phyloP scores from a whole-genome alignment of 2,329 filamentous ascomycete genomes.

The Tolypocladium album region DNA sequence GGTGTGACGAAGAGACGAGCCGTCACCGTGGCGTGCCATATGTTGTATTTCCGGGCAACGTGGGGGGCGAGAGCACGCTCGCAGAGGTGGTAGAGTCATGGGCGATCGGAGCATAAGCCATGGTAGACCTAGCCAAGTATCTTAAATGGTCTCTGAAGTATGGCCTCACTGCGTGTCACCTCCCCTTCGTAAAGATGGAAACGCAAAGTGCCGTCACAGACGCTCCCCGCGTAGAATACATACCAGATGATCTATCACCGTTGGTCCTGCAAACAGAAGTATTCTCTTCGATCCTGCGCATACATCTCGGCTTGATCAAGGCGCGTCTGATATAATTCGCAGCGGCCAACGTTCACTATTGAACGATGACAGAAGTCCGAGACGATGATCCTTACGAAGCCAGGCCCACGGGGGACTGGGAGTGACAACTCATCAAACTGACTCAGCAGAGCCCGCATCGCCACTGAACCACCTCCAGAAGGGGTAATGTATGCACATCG shows the following conservation, averaged over 20 bases:
- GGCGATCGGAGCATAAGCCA: neutral
- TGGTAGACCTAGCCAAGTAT: neutral
- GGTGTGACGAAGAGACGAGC: conserved; percentile 38
- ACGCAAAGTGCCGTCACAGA: neutral
- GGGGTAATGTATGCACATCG: no score
- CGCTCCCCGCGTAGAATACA: neutral
- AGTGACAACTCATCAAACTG: no score
- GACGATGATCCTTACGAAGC: no score
- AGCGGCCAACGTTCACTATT: no score
- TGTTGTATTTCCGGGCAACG: conserved; percentile 49
- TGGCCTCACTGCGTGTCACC: no score
- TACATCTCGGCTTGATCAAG: neutral
- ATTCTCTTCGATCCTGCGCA: neutral
- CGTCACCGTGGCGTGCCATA: conserved; percentile 40
- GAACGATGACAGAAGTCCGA: no score
- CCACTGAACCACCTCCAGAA: no score
- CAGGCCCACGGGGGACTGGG: no score
- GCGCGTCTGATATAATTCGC: neutral
- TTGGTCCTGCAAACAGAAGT: neutral
- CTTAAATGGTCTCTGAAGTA: neutral
- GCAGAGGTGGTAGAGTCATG: conserved; percentile 27
- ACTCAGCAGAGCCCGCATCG: no score
- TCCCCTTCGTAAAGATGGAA: no score
- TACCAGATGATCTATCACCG: neutral
- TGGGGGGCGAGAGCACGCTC: conserved; percentile 37